These are phyloP conservation scores for Colletotrichum truncatum DNA, from an alignment of 2,329 filamentous ascomycete genomes.

Conservation along the genomic window DNA sequence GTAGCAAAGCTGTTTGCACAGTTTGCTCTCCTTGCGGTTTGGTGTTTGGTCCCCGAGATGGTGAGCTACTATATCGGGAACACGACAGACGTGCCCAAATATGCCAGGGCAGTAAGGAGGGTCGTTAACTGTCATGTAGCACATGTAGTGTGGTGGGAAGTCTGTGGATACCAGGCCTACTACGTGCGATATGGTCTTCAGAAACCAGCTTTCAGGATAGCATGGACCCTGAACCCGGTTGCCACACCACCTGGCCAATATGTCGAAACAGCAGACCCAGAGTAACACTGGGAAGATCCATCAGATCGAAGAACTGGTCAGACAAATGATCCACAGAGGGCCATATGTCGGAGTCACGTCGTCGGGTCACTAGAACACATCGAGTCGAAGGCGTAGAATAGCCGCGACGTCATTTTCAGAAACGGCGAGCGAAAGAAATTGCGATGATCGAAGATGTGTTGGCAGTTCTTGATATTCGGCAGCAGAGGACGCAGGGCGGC, in stretches of 20 bases:
- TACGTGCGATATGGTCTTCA: background rate
- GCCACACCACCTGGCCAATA: constrained; percentile 22
- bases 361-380: background rate
- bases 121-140: background rate
- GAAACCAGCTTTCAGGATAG: background rate
- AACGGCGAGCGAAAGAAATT: background rate
- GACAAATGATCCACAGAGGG: background rate
- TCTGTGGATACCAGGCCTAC: constrained; percentile 17
- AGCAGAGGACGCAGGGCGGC: background rate
- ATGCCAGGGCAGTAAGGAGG: background rate
- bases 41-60: too few relatives aligned
- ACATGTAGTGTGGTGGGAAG: background rate
- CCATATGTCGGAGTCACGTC: background rate
- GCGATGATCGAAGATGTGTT: background rate
- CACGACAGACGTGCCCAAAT: background rate
- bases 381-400: background rate
- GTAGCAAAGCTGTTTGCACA: too few relatives aligned
- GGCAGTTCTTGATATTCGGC: background rate
- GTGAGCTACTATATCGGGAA: constrained; percentile 1
- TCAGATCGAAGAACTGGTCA: constrained; percentile 16
- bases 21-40: too few relatives aligned
- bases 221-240: background rate
- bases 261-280: constrained; percentile 23
- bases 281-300: constrained; percentile 26
- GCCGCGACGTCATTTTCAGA: background rate